phyloP scores from a whole-genome alignment of 2,329 filamentous ascomycete genomes.

The Neoscytalidium dimidiatum region DNA sequence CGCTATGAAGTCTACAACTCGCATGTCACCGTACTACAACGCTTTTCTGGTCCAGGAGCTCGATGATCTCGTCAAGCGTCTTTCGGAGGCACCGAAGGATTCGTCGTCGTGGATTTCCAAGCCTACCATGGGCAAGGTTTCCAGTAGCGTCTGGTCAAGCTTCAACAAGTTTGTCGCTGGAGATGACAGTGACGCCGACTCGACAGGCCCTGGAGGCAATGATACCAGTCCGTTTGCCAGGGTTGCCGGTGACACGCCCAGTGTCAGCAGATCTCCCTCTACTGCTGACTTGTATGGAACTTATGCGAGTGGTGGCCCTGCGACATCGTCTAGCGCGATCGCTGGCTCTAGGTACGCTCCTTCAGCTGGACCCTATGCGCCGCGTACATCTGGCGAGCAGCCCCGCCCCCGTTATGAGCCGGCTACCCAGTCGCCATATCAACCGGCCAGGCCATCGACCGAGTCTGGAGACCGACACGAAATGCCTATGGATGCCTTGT shows the following conservation, averaged over 20 bases:
- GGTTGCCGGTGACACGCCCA: constrained; percentile 64
- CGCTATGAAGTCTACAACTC: constrained; percentile 77
- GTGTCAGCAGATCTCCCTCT: constrained; percentile 59
- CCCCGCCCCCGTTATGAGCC: constrained; percentile 50
- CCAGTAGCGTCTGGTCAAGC: constrained; percentile 83
- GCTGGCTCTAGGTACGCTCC: constrained; percentile 43
- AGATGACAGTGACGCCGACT: constrained; percentile 73
- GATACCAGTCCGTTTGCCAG: constrained; percentile 77
- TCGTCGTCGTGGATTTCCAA: constrained; percentile 90
- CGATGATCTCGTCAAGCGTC: constrained; percentile 78
- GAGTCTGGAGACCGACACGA: constrained; percentile 36
- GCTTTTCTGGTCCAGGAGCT: constrained; percentile 70
- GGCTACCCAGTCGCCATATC: constrained; percentile 4
- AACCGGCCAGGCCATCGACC: constrained; percentile 32
- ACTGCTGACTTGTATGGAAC: constrained; percentile 74
- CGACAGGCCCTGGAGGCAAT: constrained; percentile 57
- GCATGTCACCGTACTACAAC: constrained; percentile 85
- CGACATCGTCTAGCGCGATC: constrained; percentile 33
- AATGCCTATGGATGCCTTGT: constrained; percentile 17
- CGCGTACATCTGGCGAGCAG: constrained; percentile 55
- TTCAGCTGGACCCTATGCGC: constrained; percentile 40
- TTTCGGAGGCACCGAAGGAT: constrained; percentile 84
- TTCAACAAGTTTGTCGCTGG: constrained; percentile 97
- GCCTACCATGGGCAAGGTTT: constrained; percentile 94
- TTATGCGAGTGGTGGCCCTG: constrained; percentile 46